These are phyloP conservation scores for Yamadazyma triangularis DNA, from an alignment of 1,139 yeast species.

Conservation along the genomic window DNA sequence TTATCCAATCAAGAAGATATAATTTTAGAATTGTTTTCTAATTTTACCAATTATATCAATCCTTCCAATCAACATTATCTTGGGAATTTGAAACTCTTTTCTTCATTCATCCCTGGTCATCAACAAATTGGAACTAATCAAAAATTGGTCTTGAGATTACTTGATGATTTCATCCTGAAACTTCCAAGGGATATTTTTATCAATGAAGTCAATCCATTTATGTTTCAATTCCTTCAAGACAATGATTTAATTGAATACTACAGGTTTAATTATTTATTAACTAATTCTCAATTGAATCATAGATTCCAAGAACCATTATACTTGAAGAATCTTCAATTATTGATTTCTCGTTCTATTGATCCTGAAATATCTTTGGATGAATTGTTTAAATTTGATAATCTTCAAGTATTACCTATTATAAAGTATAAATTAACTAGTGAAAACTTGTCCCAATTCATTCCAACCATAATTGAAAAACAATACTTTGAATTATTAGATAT, in stretches of 20 bases:
- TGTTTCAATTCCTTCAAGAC: conserved; percentile 5
- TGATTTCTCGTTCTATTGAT: conserved; percentile 1
- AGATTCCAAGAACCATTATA: conserved; percentile 4
- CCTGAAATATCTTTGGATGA: conserved; percentile 8
- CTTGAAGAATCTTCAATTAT: conserved; percentile 5
- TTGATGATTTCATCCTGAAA: conserved; percentile 8
- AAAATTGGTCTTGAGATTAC: conserved; percentile 4
- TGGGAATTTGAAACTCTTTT: not conserved
- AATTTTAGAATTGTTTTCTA: conserved; percentile 20
- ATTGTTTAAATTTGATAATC: conserved; percentile 6
- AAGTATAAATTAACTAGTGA: conserved; percentile 4
- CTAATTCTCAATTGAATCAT: conserved; percentile 10
- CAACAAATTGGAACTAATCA: conserved; percentile 1
- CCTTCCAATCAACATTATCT: not conserved
- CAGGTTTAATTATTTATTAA: conserved; percentile 14
- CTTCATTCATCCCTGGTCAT: conserved; percentile 3
- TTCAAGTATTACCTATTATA: conserved; percentile 5
- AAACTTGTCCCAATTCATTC: conserved; percentile 5
- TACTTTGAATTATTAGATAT: conserved; percentile 6
- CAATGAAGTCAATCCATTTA: conserved; percentile 2
- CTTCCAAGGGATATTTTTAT: conserved; percentile 2
- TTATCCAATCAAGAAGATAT: conserved; percentile 5
- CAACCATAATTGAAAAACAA: conserved; percentile 3
- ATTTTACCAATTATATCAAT: conserved; percentile 36
- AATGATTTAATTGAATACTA: not conserved